Base-by-base conservation (phyloP, 768 basidiomycete species). In the Psilocybe sp. region DNA sequence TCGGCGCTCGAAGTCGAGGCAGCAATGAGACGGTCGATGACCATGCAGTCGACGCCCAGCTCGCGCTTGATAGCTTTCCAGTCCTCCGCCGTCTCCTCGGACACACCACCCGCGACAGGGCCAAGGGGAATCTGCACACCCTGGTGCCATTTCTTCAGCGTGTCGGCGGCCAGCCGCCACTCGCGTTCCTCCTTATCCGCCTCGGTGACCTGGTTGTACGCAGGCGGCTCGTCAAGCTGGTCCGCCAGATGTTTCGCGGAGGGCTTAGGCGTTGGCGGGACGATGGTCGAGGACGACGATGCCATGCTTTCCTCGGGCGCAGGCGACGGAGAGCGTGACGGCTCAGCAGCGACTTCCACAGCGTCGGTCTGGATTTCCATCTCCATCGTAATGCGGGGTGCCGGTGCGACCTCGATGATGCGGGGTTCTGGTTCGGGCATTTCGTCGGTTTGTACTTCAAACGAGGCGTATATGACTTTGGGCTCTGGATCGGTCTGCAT, bases 31-130 rank as follows among this genome's bases (percentile, higher is more conserved):
- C 84, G 81, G 64, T 92, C 89, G 58, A 92, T 87, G 40, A 89
- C 86, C 23, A 71, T 56, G 58, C 90, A 92, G 20, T 84, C 84
- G 39, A 90, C 75, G 10, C 90, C 90, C 8, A 92, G 75, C 62
- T 92, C 88, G 20, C 80, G 80, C 66, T 92, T 89, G 47, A 92
- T 69, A 6, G 83, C 77, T 55, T 81, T 81, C 91, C 90, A 92
- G 55, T 89, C 89, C 54, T 85, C 87, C 18, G 77, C 64, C 1
- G 80, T 71, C 33, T 89, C 88, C 46, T 80, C 75, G 4, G 88
- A 82, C 20, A 92, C 69, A 10, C 83, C 84, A 3, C 77, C 78
- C 4, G 75, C 66, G 14, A 74, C 60, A 14, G 70, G 63, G 40
- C 70, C 67, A 46, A 76, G 65, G 9, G 75, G 73, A 48, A 77